Evolutionary conservation across 495 filamentous ascomycete species (phyloP).

Genomic region (Pyrenula massariospora): DNA sequence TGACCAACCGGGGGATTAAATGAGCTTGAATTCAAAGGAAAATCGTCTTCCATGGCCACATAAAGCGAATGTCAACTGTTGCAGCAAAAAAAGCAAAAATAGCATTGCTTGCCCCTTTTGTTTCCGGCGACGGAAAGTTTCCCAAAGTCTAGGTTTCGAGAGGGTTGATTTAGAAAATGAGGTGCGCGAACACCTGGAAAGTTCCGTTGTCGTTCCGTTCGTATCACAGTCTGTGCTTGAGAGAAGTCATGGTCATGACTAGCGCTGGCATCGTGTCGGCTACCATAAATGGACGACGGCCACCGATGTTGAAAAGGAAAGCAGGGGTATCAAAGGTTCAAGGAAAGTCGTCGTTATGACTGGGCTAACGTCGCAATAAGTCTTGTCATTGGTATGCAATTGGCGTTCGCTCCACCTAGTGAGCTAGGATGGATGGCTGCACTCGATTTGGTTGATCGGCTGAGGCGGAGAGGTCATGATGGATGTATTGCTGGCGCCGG

Average conservation of each 20-base stretch:
- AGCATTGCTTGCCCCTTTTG: no score
- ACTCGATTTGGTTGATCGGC: no score
- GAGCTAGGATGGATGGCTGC: no score
- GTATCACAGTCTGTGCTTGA: not conserved
- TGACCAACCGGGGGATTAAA: not conserved
- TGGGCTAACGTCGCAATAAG: no score
- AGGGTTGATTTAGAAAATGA: not conserved
- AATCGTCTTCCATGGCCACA: not conserved
- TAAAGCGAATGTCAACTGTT: not conserved
- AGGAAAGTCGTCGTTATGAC: not conserved
- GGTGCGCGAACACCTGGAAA: not conserved
- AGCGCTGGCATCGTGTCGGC: no score
- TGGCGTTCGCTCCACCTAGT: no score
- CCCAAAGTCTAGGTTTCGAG: not conserved
- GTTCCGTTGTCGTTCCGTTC: not conserved
- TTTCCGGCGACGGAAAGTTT: not conserved
- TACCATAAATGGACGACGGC: not conserved
- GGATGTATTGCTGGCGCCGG: not conserved
- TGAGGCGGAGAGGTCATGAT: not conserved
- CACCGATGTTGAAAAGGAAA: not conserved
- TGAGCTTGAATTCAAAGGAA: not conserved
- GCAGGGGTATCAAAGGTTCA: not conserved
- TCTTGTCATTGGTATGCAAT: no score
- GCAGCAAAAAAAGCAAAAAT: not conserved
- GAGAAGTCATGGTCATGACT: not conserved